Evolutionary conservation across 208 protist genomes (phyloP), one percentile per base, ranked within the genome.

Genomic region (Phytomonas sp.): DNA sequence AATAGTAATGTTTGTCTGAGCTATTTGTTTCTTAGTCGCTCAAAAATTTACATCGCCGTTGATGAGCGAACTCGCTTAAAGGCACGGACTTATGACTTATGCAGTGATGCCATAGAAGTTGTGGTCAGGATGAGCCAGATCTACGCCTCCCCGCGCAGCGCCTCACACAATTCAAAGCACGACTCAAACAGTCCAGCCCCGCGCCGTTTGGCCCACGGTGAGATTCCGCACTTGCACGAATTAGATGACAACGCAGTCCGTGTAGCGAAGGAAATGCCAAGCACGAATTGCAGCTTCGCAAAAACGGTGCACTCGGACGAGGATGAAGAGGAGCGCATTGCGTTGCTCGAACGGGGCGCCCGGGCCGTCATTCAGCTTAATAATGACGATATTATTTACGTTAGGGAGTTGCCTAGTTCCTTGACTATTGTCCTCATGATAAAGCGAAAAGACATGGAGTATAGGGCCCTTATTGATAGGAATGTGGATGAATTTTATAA

Each of bases 401-500:
- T 96, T 20, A 82, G 83, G 29, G 87, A 96, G 71, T 77, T 96
- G 32, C 88, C 91, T 13, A 93, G 79, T 74, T 92, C 83, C 15
- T 76, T 96, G 63, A 93, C 91, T 15, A 40, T 96, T 37, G 88
- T 96, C 51, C 61, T 88, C n/a, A 96, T 96, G 85, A 80, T 91
- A 62, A 85, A 92, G 75, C 77, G 87, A n/a, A 79, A 81, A 20
- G 78, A 85, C 46, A 72, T 96, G 67, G 75, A 82, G 32, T 87
- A 88, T 68, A 77, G 79, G 29, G 74, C 75, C 28, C 77, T 96
- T 36, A 96, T 96, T 76, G 88, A 96, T 61, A 71, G 80, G 66
- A 96, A 96, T 72, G 82, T 96, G 59, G 79, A 85, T 53, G 81
- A 84, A n/a, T 96, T 91, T 67, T 93, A 91, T 78, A 87, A 83